These are phyloP conservation scores for Mycena leptocephala DNA, from an alignment of 768 basidiomycete species.

Conservation along the genomic window DNA sequence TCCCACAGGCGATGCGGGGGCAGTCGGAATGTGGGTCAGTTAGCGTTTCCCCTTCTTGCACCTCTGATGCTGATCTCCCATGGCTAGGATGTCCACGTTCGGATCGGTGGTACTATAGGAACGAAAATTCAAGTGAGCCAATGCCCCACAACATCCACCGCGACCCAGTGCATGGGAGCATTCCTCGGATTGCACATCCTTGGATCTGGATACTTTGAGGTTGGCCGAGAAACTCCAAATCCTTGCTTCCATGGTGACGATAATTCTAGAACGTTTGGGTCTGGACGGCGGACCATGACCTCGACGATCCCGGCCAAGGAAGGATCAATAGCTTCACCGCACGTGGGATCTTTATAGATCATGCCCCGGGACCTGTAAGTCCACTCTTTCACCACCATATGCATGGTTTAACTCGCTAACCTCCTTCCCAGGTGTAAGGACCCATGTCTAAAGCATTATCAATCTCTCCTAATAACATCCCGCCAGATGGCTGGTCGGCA, in stretches of 20 bases:
- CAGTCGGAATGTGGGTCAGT: too few species aligned
- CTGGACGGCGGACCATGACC: slow-evolving; percentile 72
- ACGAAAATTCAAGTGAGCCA: too few species aligned
- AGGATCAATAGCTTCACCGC: too few species aligned
- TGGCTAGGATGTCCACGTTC: slow-evolving; percentile 38
- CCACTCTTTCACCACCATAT: background rate
- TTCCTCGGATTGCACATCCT: too few species aligned
- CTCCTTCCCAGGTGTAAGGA: background rate
- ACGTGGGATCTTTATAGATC: slow-evolving; percentile 64
- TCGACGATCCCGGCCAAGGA: slow-evolving; percentile 56
- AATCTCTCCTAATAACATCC: slow-evolving; percentile 5
- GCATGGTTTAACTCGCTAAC: background rate
- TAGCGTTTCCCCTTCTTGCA: background rate
- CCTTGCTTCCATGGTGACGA: background rate
- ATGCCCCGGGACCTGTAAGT: slow-evolving; percentile 46
- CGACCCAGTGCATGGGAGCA: too few species aligned
- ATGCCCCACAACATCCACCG: too few species aligned
- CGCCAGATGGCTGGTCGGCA: too few species aligned
- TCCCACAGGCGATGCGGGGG: too few species aligned
- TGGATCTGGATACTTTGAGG: slow-evolving; percentile 52
- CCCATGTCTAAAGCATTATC: background rate
- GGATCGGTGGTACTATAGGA: too few species aligned
- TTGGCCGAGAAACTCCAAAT: slow-evolving; percentile 49
- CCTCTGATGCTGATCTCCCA: background rate
- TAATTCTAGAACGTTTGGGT: slow-evolving; percentile 56